Evolutionary conservation across 805 yeast genomes (phyloP).

Genomic region (Lipomyces chichibuensis): DNA sequence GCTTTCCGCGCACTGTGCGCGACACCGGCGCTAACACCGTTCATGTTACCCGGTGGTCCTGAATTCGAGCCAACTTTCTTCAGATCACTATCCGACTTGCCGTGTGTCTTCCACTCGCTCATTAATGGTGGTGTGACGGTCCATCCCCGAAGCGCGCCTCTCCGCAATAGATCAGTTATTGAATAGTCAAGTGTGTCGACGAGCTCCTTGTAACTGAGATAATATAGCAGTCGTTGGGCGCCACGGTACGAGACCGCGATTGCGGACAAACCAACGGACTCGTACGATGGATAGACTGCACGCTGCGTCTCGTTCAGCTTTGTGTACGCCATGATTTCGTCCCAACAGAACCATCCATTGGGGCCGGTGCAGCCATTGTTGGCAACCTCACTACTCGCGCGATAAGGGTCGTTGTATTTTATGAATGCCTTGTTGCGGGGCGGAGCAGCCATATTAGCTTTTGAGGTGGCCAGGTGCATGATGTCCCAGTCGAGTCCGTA

Average conservation of each 20-base stretch:
- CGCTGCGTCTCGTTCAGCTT: conserved; percentile 7
- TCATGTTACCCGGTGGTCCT: conserved; percentile 4
- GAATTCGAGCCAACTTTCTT: background rate
- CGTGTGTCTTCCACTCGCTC: conserved; percentile 23
- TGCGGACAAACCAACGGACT: conserved; percentile 13
- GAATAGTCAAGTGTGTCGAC: conserved; percentile 17
- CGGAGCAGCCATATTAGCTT: conserved; percentile 5
- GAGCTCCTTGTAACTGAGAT: conserved; percentile 20
- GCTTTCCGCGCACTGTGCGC: conserved; percentile 15
- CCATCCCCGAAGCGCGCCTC: conserved; percentile 19
- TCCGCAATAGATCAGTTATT: conserved; percentile 3
- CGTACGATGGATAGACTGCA: conserved; percentile 15
- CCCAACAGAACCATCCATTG: conserved; percentile 12
- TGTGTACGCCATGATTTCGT: conserved; percentile 1
- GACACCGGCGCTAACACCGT: conserved; percentile 11
- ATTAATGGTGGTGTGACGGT: conserved; percentile 19
- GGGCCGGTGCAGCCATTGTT: conserved; percentile 8
- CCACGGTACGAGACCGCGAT: conserved; percentile 25
- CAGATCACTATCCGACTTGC: conserved; percentile 16
- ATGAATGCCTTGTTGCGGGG: conserved; percentile 7
- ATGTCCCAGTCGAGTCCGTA: conserved; percentile 29
- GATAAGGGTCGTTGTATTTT: conserved; percentile 8
- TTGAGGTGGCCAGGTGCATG: conserved; percentile 16
- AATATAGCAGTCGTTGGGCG: conserved; percentile 24
- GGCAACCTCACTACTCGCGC: conserved; percentile 9